These are phyloP conservation scores for Ceratobasidium sp. DNA, from an alignment of 1,284 basidiomycete genomes.

Conservation along the genomic window DNA sequence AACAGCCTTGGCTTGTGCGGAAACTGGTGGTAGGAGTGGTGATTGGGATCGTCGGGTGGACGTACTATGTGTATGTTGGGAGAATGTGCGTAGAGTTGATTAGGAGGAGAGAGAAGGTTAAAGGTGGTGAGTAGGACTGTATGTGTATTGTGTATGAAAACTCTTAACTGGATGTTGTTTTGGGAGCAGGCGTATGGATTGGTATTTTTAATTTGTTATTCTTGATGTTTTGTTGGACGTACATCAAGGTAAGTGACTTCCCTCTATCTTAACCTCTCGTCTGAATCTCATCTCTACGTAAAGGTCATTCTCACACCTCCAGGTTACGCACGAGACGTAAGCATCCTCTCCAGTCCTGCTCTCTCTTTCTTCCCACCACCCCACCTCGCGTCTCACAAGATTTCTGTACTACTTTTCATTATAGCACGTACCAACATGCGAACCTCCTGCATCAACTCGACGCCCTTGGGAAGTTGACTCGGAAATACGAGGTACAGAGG, in stretches of 20 bases:
- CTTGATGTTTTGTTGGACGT: conserved; percentile 78
- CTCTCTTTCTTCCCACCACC: too few relatives aligned
- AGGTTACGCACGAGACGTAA: conserved; percentile 73
- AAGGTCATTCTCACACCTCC: conserved; percentile 71
- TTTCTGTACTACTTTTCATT: background rate
- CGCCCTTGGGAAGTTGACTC: conserved; percentile 38
- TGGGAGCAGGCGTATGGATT: conserved; percentile 65
- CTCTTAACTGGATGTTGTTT: background rate
- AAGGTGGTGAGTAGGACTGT: conserved; percentile 15
- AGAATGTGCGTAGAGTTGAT: conserved; percentile 74
- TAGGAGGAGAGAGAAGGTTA: conserved; percentile 51
- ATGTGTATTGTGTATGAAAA: conserved; percentile 14
- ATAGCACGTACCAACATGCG: conserved; percentile 52
- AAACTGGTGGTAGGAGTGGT: conserved; percentile 68
- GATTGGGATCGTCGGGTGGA: conserved; percentile 65
- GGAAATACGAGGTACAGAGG: conserved; percentile 26
- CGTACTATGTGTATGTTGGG: conserved; percentile 77
- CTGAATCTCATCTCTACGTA: background rate
- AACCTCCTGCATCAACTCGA: conserved; percentile 25
- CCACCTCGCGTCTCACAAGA: background rate
- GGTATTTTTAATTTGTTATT: conserved; percentile 68
- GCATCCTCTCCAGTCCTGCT: conserved; percentile 49
- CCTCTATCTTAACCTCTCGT: conserved; percentile 11
- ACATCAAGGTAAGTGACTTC: conserved; percentile 64
- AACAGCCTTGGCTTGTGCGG: conserved; percentile 70